Percentiles rank a stretch among this genome's conserved stretches.
phyloP scores from a whole-genome alignment of 2,329 filamentous ascomycete genomes.

The Karstenula rhodostoma region DNA sequence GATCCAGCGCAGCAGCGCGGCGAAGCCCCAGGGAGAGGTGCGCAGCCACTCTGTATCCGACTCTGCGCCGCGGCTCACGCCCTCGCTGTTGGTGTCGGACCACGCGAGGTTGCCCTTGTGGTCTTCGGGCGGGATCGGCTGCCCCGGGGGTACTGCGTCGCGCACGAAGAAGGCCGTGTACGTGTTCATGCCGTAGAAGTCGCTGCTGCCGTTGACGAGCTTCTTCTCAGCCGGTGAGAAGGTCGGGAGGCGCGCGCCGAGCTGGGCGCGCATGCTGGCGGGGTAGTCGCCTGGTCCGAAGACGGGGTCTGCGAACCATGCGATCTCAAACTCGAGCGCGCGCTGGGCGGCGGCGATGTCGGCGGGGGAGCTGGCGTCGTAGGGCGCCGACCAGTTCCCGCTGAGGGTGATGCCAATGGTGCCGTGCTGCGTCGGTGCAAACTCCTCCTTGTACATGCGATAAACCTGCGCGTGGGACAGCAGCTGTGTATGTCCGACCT shows the following conservation, averaged over 20 bases:
- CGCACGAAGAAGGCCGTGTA: slow-evolving; percentile 55
- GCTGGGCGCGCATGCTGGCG: slow-evolving; percentile 81
- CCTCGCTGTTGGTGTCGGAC: slow-evolving; percentile 38
- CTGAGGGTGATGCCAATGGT: slow-evolving; percentile 46
- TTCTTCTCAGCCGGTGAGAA: slow-evolving; percentile 77
- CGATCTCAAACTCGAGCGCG: slow-evolving; percentile 87
- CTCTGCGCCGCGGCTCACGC: slow-evolving; percentile 45
- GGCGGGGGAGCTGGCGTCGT: slow-evolving; percentile 76
- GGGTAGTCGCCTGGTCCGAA: slow-evolving; percentile 74
- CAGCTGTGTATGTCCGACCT: slow-evolving; percentile 49
- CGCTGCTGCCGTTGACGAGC: slow-evolving; percentile 84
- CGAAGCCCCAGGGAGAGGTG: slow-evolving; percentile 45
- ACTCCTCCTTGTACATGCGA: slow-evolving; percentile 52
- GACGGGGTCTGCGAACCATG: slow-evolving; percentile 88
- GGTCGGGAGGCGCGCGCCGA: slow-evolving; percentile 77
- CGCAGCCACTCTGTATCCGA: slow-evolving; percentile 54
- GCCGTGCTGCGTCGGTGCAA: slow-evolving; percentile 49
- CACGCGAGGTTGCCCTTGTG: slow-evolving; percentile 5
- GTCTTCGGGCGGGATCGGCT: slow-evolving; percentile 1
- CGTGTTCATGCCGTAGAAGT: slow-evolving; percentile 96
- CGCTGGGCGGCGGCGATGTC: slow-evolving; percentile 80
- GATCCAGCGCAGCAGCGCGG: slow-evolving; percentile 52
- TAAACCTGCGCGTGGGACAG: slow-evolving; percentile 50
- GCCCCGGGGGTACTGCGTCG: background rate
- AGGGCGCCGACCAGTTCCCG: slow-evolving; percentile 75